These are phyloP conservation scores for Auxenochlorella pyrenoidosa DNA, from an alignment of 139 green algal species.

Conservation along the genomic window DNA sequence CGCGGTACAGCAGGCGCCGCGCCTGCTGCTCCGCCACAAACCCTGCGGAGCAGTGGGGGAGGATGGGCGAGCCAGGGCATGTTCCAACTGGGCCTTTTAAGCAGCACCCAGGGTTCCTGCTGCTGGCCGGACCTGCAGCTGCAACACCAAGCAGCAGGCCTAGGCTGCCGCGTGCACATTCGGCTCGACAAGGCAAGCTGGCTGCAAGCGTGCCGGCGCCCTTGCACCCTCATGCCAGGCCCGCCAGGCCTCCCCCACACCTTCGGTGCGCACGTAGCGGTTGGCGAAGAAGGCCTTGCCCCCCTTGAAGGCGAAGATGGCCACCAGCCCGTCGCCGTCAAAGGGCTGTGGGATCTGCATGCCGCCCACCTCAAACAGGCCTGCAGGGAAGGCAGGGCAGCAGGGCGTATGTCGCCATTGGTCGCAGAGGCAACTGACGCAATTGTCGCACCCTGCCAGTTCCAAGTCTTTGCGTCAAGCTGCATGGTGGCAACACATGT, in stretches of 20 bases:
- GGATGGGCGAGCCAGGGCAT: slow-evolving; percentile 1
- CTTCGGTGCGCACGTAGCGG: slow-evolving; percentile 33
- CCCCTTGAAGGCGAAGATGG: slow-evolving; percentile 48
- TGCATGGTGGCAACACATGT: no score
- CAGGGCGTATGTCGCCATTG: no score
- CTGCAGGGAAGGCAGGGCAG: not conserved
- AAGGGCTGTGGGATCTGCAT: slow-evolving; percentile 50
- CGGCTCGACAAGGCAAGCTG: no score
- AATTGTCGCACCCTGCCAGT: no score
- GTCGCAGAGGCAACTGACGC: no score
- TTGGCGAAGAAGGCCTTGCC: slow-evolving; percentile 39
- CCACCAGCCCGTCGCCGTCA: slow-evolving; percentile 55
- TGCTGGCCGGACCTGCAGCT: not conserved
- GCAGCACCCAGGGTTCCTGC: no score
- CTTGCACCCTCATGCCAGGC: no score
- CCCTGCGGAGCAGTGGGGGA: slow-evolving; percentile 28
- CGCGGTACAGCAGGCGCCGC: slow-evolving; percentile 51
- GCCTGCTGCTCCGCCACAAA: slow-evolving; percentile 52
- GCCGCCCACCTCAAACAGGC: slow-evolving; percentile 56
- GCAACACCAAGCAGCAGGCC: not conserved
- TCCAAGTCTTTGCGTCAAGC: no score
- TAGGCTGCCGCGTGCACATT: not conserved
- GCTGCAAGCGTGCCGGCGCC: not conserved
- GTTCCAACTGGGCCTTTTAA: not conserved
- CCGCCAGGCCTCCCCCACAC: no score